phyloP scores from a whole-genome alignment of 2,329 filamentous ascomycete genomes.

The Fusarium sp. region DNA sequence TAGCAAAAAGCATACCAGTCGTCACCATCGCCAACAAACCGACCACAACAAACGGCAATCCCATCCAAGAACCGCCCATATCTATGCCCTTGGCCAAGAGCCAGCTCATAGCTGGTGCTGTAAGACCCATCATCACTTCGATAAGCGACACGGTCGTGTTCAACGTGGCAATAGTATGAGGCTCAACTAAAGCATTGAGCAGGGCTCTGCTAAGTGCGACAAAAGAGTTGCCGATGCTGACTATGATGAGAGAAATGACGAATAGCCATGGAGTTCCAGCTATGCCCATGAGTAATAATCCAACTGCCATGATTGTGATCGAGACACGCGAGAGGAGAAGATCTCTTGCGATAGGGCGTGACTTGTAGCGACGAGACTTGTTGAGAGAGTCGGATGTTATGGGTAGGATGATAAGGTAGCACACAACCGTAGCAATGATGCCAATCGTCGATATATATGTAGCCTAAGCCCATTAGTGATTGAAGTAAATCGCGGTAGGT shows the following conservation, averaged over 20 bases:
- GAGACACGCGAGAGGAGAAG: conserved; percentile 55
- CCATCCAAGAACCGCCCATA: conserved; percentile 60
- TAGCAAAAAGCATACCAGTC: conserved; percentile 47
- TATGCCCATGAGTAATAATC: conserved; percentile 54
- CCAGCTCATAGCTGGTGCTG: conserved; percentile 59
- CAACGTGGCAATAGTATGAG: conserved; percentile 64
- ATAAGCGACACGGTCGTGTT: conserved; percentile 64
- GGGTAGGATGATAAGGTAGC: conserved; percentile 56
- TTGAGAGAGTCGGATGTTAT: conserved; percentile 49
- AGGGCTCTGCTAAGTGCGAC: conserved; percentile 59
- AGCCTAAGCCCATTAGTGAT: conserved; percentile 46
- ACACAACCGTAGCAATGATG: conserved; percentile 52
- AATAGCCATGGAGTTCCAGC: conserved; percentile 53
- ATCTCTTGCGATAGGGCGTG: conserved; percentile 54
- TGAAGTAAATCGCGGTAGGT: accelerated
- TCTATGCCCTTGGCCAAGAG: conserved; percentile 60
- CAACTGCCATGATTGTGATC: conserved; percentile 47
- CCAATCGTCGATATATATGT: conserved; percentile 57
- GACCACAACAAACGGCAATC: conserved; percentile 60
- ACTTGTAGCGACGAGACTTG: conserved; percentile 41
- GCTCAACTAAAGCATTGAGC: conserved; percentile 65
- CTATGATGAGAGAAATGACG: conserved; percentile 56
- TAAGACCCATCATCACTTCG: conserved; percentile 61
- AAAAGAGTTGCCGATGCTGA: conserved; percentile 60
- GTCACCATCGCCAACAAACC: conserved; percentile 49